Percentiles rank a stretch among this genome's conserved stretches.
These are phyloP conservation scores for Spiromastix sp. DNA, from an alignment of 2,329 filamentous ascomycete genomes.

Conservation along the genomic window DNA sequence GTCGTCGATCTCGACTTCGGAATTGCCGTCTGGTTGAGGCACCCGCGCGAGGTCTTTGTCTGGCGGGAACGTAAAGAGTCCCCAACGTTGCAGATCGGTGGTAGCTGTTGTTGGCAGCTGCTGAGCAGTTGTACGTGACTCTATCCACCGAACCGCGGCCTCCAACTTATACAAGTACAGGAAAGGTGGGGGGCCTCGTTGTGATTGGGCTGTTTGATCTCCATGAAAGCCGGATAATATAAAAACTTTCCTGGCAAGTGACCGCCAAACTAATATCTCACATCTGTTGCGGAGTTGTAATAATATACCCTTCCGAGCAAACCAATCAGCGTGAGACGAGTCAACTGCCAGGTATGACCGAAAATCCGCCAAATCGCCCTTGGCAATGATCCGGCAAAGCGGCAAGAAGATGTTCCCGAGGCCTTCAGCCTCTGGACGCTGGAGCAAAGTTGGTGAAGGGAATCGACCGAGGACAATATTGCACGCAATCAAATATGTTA, in stretches of 20 bases:
- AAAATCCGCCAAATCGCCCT: conserved; percentile 65
- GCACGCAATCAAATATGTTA: conserved; percentile 71
- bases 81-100: neutral
- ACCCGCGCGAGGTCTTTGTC: conserved; percentile 24
- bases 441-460: conserved; percentile 56
- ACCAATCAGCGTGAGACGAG: conserved; percentile 54
- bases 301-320: conserved; percentile 64
- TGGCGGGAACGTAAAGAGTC: conserved; percentile 17
- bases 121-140: conserved; percentile 30
- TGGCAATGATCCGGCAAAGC: conserved; percentile 60
- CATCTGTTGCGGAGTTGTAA: conserved; percentile 67
- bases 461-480: conserved; percentile 81
- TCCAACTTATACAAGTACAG: conserved; percentile 63
- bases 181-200: conserved; percentile 54
- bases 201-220: conserved; percentile 25
- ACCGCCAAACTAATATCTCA: conserved; percentile 75
- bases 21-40: conserved; percentile 7
- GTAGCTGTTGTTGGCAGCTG: too few relatives aligned
- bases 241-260: conserved; percentile 67
- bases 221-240: conserved; percentile 66
- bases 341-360: conserved; percentile 53
- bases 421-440: conserved; percentile 57
- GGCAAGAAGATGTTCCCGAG: conserved; percentile 60
- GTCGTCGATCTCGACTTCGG: conserved; percentile 24
- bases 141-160: conserved; percentile 52